These are phyloP conservation scores for Zygnema circumcarinatum DNA, from an alignment of 139 green algal species.

Conservation along the genomic window DNA sequence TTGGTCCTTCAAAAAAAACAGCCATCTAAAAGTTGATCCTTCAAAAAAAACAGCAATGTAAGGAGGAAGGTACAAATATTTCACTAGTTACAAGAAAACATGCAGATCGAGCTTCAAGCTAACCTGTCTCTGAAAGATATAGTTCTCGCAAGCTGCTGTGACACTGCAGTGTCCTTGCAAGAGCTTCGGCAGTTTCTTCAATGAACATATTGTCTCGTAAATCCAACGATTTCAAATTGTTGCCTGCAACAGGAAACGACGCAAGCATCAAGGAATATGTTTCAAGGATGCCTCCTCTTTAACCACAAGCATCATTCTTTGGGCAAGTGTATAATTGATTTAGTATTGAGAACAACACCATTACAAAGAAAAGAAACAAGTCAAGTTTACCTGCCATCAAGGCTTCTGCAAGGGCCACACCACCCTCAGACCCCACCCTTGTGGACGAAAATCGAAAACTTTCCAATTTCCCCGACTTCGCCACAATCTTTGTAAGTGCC, in stretches of 20 bases:
- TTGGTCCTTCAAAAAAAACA: no score
- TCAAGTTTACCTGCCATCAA: neutral
- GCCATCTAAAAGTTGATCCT: neutral
- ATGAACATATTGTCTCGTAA: slow-evolving; percentile 57
- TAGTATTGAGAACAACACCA: no score
- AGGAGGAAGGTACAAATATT: neutral
- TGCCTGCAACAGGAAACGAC: slow-evolving; percentile 30
- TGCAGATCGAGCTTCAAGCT: neutral
- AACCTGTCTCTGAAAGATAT: slow-evolving; percentile 39
- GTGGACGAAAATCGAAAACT: slow-evolving; percentile 87
- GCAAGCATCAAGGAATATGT: no score
- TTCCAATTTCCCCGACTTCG: slow-evolving; percentile 73
- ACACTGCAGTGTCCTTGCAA: slow-evolving; percentile 3
- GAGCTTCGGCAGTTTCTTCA: slow-evolving; percentile 7
- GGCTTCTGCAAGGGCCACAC: slow-evolving; percentile 59
- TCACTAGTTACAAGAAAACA: neutral
- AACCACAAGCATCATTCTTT: no score
- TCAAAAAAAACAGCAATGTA: no score
- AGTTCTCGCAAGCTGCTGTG: slow-evolving; percentile 36
- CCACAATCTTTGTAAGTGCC: slow-evolving; percentile 74
- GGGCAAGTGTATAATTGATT: slow-evolving; percentile 1
- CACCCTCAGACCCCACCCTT: slow-evolving; percentile 61
- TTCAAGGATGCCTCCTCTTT: no score
- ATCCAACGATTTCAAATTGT: slow-evolving; percentile 34
- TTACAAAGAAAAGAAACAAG: neutral